A percentile compares a stretch with the other conserved stretches of the same genome.
Evolutionary conservation across 2,329 filamentous ascomycete genomes (phyloP).

Genomic region (Lecanosticta acicola): DNA sequence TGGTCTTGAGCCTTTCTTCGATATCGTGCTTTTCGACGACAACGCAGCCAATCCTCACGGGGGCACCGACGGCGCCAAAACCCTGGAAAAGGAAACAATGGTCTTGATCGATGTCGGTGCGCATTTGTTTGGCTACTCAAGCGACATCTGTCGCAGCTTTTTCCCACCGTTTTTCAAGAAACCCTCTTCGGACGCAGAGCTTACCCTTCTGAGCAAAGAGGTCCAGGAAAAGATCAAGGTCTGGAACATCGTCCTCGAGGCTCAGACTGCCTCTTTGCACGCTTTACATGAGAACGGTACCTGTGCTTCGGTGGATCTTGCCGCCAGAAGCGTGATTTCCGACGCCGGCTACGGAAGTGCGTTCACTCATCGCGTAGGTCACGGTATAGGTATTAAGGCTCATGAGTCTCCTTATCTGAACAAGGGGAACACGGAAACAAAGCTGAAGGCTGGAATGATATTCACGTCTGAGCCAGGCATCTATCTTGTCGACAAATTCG

Average conservation of each 20-base stretch:
- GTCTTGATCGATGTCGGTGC: constrained; percentile 59
- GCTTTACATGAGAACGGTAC: constrained; percentile 49
- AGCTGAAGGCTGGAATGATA: constrained; percentile 53
- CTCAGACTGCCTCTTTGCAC: constrained; percentile 51
- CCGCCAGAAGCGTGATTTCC: constrained; percentile 53
- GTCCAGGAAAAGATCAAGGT: constrained; percentile 50
- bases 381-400: constrained; percentile 62
- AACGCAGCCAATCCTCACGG: constrained; percentile 52
- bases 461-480: constrained; percentile 61
- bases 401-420: constrained; percentile 62
- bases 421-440: constrained; percentile 50
- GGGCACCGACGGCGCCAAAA: constrained; percentile 46
- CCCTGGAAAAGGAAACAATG: constrained; percentile 51
- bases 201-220: constrained; percentile 19
- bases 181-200: constrained; percentile 29
- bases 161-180: constrained; percentile 35
- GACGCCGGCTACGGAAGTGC: constrained; percentile 53
- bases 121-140: constrained; percentile 58
- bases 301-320: constrained; percentile 57
- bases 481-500: constrained; percentile 56
- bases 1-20: constrained; percentile 55
- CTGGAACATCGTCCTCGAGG: constrained; percentile 58
- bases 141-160: constrained; percentile 60
- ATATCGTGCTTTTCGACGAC: constrained; percentile 59
- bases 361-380: constrained; percentile 59